These are phyloP conservation scores for Xylaria polymorpha DNA, from an alignment of 2,329 filamentous ascomycete genomes.

Conservation along the genomic window DNA sequence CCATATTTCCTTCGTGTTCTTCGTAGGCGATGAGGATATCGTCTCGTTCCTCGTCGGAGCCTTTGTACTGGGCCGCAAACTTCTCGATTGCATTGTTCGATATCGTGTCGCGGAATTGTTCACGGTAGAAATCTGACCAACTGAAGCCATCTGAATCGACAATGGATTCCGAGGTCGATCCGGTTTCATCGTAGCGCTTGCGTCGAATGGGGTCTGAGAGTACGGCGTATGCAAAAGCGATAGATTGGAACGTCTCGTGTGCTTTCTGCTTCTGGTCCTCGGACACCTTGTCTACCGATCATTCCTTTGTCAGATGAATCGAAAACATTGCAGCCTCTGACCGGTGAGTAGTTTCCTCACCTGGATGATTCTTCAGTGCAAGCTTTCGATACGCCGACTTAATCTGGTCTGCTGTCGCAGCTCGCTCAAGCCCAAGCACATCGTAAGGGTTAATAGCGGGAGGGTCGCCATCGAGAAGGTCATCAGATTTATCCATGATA, in stretches of 20 bases:
- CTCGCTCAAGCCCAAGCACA: conserved; percentile 76
- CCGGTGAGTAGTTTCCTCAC: conserved; percentile 57
- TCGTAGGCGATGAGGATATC: conserved; percentile 84
- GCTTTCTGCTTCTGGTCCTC: conserved; percentile 76
- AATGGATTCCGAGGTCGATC: conserved; percentile 86
- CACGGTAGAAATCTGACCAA: conserved; percentile 90
- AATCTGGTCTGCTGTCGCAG: conserved; percentile 81
- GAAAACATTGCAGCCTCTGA: background rate
- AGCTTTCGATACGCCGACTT: conserved; percentile 92
- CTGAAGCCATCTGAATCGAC: conserved; percentile 83
- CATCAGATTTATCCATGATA: conserved; percentile 62
- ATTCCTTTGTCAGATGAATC: conserved; percentile 16
- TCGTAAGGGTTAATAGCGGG: conserved; percentile 81
- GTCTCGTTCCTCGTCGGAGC: conserved; percentile 83
- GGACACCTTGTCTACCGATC: conserved; percentile 76
- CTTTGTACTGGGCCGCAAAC: conserved; percentile 83
- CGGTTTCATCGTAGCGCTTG: conserved; percentile 88
- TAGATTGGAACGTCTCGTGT: conserved; percentile 84
- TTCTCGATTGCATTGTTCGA: conserved; percentile 78
- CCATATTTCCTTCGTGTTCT: conserved; percentile 78
- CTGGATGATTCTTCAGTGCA: conserved; percentile 87
- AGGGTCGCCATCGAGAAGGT: conserved; percentile 66
- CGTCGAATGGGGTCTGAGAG: conserved; percentile 86
- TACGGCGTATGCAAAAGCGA: conserved; percentile 94
- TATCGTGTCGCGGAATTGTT: conserved; percentile 82